Evolutionary conservation across 805 yeast genomes (phyloP).

Genomic region (Teunomyces aglyptinius): DNA sequence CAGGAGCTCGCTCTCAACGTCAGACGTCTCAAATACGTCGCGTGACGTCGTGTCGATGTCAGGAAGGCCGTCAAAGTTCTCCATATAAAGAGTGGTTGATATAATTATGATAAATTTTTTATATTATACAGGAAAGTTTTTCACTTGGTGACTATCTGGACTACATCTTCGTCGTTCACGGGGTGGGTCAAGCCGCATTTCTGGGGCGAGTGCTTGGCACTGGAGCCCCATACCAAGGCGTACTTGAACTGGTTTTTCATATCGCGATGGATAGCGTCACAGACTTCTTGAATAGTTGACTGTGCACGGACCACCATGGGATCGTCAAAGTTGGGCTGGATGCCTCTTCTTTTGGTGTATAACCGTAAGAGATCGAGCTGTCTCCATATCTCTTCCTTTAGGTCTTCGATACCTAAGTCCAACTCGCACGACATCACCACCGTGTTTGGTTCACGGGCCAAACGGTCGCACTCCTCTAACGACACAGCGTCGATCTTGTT

Average conservation of each 20-base stretch:
- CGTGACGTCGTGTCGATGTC: conserved; percentile 18
- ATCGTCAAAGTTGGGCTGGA: conserved; percentile 74
- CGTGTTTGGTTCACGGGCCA: conserved; percentile 91
- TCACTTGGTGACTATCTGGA: conserved; percentile 82
- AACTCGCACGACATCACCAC: conserved; percentile 91
- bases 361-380: conserved; percentile 75
- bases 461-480: conserved; percentile 86
- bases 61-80: conserved; percentile 14
- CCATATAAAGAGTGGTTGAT: conserved; percentile 7
- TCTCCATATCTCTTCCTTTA: conserved; percentile 91
- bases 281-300: conserved; percentile 79
- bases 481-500: conserved; percentile 96
- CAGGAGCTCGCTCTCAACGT: conserved; percentile 33
- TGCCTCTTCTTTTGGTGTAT: conserved; percentile 86
- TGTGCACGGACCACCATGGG: conserved; percentile 87
- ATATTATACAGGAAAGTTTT: not conserved
- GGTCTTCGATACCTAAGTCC: conserved; percentile 82
- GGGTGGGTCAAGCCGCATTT: conserved; percentile 87
- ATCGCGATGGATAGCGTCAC: conserved; percentile 90
- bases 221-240: conserved; percentile 95
- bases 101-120: not conserved
- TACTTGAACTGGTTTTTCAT: conserved; percentile 89
- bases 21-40: conserved; percentile 49
- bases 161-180: conserved; percentile 92
- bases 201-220: conserved; percentile 94